A percentile compares a stretch with the other conserved stretches of the same genome.
These are phyloP conservation scores for Microbotryum lychnidis-dioicae DNA, from an alignment of 1,284 basidiomycete species.

Conservation along the genomic window DNA sequence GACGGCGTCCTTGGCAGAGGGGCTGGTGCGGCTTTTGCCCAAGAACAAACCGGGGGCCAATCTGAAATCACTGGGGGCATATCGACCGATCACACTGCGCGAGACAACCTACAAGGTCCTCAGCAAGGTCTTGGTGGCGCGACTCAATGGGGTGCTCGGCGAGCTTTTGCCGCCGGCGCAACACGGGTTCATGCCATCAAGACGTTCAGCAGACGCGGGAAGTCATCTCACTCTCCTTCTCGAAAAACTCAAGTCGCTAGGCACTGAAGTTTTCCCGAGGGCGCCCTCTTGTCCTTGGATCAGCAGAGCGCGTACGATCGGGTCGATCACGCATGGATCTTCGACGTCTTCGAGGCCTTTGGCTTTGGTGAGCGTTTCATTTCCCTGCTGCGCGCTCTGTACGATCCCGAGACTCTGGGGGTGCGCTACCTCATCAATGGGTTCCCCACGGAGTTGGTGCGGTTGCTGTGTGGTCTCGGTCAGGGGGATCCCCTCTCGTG, in stretches of 20 bases:
- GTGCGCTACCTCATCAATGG: constrained; percentile 8
- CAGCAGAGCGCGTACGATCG: constrained; percentile 3
- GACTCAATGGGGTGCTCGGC: background rate
- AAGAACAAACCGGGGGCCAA: too few relatives aligned
- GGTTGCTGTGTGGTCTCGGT: background rate
- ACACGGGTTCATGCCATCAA: background rate
- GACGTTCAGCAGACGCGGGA: background rate
- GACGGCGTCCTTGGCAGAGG: too few relatives aligned
- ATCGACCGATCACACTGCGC: background rate
- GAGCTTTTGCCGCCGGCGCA: background rate
- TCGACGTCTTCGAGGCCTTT: background rate
- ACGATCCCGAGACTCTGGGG: background rate
- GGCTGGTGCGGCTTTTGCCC: too few relatives aligned
- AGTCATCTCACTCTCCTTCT: background rate
- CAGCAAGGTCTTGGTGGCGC: background rate
- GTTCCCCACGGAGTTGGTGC: background rate
- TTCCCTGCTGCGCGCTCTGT: background rate
- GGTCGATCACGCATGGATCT: constrained; percentile 4
- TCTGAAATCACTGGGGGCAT: too few relatives aligned
- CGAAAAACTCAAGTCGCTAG: background rate
- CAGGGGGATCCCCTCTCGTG: constrained; percentile 8
- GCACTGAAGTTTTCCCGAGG: background rate
- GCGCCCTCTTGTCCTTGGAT: background rate
- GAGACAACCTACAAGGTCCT: constrained; percentile 3
- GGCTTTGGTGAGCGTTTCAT: background rate